Percentiles rank a stretch among this genome's conserved stretches.
Evolutionary conservation across 2,329 filamentous ascomycete genomes (phyloP).

Genomic region (Aspergillus chevalieri): DNA sequence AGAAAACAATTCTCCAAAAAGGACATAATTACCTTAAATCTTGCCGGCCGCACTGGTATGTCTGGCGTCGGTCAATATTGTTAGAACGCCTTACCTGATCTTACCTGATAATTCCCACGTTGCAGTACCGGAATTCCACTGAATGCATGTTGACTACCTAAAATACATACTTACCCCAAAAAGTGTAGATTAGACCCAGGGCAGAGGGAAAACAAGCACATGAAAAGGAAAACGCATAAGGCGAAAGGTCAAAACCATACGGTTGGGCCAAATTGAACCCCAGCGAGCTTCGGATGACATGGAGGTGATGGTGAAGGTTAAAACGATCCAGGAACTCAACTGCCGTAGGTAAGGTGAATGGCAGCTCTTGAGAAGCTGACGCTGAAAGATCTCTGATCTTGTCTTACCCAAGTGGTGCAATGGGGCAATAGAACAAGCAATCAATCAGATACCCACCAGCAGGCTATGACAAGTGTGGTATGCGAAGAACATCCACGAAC

Average conservation of each 20-base stretch:
- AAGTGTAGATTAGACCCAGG: slow-evolving; percentile 23
- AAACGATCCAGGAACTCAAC: slow-evolving; percentile 7
- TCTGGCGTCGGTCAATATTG: slow-evolving; percentile 21
- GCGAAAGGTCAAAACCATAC: slow-evolving; percentile 10
- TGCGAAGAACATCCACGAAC: slow-evolving; percentile 8
- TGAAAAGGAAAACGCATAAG: slow-evolving; percentile 20
- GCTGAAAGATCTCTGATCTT: slow-evolving; percentile 8
- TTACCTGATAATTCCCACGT: slow-evolving; percentile 30
- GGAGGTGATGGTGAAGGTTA: slow-evolving; percentile 2
- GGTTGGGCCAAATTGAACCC: neutral
- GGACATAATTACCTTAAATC: slow-evolving; percentile 11
- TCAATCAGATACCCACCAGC: slow-evolving; percentile 40
- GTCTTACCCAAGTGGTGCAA: slow-evolving; percentile 32
- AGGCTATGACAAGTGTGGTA: slow-evolving; percentile 25
- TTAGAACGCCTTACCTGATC: slow-evolving; percentile 38
- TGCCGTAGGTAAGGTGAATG: slow-evolving; percentile 13
- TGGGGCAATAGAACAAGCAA: slow-evolving; percentile 21
- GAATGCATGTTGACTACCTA: slow-evolving; percentile 24
- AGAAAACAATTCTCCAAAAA: slow-evolving; percentile 1
- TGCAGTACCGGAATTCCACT: slow-evolving; percentile 13
- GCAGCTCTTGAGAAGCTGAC: slow-evolving; percentile 1
- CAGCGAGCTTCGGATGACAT: neutral
- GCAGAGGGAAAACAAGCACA: slow-evolving; percentile 19
- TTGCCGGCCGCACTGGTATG: slow-evolving; percentile 15
- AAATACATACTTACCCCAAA: slow-evolving; percentile 41